These are phyloP conservation scores for Butyriboletus loyo DNA, from an alignment of 768 basidiomycete genomes.

Conservation along the genomic window DNA sequence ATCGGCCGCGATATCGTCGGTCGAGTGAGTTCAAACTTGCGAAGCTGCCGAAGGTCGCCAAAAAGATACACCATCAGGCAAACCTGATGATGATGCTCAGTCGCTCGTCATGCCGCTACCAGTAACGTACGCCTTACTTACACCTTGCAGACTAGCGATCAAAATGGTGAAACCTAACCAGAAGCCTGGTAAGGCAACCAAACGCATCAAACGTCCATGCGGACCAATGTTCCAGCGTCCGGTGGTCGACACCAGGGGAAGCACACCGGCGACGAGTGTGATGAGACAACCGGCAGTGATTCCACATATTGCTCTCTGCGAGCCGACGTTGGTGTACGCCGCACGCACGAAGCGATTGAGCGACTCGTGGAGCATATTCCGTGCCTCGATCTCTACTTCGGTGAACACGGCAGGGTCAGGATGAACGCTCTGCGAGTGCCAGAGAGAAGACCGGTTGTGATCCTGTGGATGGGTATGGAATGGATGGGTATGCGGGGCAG, in stretches of 20 bases:
- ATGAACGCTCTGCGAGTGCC: conserved; percentile 38
- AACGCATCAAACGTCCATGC: conserved; percentile 49
- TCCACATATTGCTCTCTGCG: conserved; percentile 65
- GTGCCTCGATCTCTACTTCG: conserved; percentile 56
- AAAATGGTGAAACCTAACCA: conserved; percentile 68
- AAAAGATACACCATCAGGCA: conserved; percentile 79
- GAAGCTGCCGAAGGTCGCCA: conserved; percentile 74
- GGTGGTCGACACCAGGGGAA: conserved; percentile 49
- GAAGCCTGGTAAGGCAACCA: conserved; percentile 61
- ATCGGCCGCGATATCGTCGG: conserved; percentile 57
- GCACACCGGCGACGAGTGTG: conserved; percentile 44
- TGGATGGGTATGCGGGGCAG: conserved; percentile 33
- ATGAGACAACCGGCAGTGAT: conserved; percentile 59
- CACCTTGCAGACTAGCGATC: conserved; percentile 63
- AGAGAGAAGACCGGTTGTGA: conserved; percentile 9
- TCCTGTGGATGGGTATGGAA: conserved; percentile 4
- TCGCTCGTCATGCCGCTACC: background rate
- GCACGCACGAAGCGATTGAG: conserved; percentile 65
- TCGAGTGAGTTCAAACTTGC: conserved; percentile 72
- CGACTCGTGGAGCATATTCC: conserved; percentile 58
- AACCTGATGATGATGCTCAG: conserved; percentile 28
- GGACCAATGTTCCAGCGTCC: conserved; percentile 34
- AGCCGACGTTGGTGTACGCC: conserved; percentile 68
- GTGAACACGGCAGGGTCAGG: conserved; percentile 66
- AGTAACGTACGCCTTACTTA: conserved; percentile 29